Evolutionary conservation across 768 basidiomycete genomes (phyloP).

Genomic region (Termitomyces sp.): DNA sequence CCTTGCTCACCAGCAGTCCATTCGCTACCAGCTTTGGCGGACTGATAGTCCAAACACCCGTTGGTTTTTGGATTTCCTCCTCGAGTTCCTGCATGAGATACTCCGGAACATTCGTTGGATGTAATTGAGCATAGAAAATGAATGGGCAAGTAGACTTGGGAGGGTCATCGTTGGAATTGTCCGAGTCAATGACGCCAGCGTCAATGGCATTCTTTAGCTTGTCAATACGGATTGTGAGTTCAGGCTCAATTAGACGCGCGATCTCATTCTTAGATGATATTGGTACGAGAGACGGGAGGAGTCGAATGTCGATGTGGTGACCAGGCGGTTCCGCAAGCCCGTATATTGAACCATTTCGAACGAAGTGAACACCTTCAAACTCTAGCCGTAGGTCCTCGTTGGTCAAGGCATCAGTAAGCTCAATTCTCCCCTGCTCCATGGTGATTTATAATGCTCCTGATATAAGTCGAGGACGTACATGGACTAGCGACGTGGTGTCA

Average conservation of each 20-base stretch:
- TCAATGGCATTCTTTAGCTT: conserved; percentile 62
- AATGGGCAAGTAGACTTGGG: conserved; percentile 59
- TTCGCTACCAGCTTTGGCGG: conserved; percentile 54
- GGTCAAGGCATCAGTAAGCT: conserved; percentile 49
- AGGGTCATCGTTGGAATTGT: conserved; percentile 36
- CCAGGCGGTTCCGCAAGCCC: conserved; percentile 62
- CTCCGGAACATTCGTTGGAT: conserved; percentile 47
- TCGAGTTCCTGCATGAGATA: conserved; percentile 65
- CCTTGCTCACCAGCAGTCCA: conserved; percentile 68
- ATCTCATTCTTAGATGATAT: conserved; percentile 50
- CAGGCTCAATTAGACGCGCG: conserved; percentile 50
- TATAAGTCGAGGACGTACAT: conserved; percentile 40
- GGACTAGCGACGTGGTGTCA: conserved; percentile 54
- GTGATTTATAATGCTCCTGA: conserved; percentile 2
- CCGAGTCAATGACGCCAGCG: conserved; percentile 55
- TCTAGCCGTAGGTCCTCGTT: conserved; percentile 61
- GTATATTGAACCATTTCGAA: conserved; percentile 70
- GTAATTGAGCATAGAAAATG: conserved; percentile 58
- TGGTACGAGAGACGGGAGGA: conserved; percentile 64
- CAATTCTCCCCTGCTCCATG: conserved; percentile 57
- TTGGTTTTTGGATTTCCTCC: conserved; percentile 68
- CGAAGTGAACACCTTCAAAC: conserved; percentile 74
- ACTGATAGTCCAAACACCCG: conserved; percentile 57
- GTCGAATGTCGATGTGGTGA: conserved; percentile 57
- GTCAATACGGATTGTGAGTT: conserved; percentile 52